phyloP scores from a whole-genome alignment of 1,284 basidiomycete genomes.

The Pterulicium gracile region DNA sequence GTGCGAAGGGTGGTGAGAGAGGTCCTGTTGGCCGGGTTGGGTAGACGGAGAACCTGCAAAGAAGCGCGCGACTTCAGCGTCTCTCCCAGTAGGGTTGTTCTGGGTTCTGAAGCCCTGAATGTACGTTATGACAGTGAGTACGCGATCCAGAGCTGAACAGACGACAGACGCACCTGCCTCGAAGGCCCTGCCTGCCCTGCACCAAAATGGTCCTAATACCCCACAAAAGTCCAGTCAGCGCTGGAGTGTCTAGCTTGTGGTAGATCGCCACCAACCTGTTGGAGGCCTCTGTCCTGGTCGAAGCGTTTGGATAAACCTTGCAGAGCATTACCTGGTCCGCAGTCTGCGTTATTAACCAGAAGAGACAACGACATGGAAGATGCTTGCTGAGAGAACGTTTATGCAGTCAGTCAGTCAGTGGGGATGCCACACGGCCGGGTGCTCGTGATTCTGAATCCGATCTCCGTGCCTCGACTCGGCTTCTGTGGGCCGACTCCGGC shows the following conservation, averaged over 20 bases:
- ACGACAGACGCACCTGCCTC: conserved; percentile 33
- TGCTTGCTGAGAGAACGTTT: no score
- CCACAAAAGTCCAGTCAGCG: conserved; percentile 4
- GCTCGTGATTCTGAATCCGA: no score
- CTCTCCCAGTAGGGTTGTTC: conserved; percentile 29
- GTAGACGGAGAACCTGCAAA: conserved; percentile 27
- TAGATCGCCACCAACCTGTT: conserved; percentile 43
- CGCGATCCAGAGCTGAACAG: not conserved
- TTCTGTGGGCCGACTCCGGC: no score
- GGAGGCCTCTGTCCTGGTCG: conserved; percentile 65
- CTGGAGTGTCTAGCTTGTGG: not conserved
- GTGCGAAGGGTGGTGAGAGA: conserved; percentile 22
- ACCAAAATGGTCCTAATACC: conserved; percentile 53
- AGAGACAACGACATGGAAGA: conserved; percentile 60
- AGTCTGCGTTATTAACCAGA: conserved; percentile 65
- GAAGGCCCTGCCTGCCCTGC: conserved; percentile 44
- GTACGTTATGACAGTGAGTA: conserved; percentile 5
- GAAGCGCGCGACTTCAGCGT: conserved; percentile 61
- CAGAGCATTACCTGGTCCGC: conserved; percentile 75
- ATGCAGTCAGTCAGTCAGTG: no score
- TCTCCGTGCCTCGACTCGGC: no score
- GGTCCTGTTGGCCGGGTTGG: conserved; percentile 21
- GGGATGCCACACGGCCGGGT: no score
- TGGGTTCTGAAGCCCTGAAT: conserved; percentile 51
- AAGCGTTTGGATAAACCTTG: conserved; percentile 69